Evolutionary conservation across 1,284 basidiomycete genomes (phyloP).

Genomic region (Leccinum subfulvum): DNA sequence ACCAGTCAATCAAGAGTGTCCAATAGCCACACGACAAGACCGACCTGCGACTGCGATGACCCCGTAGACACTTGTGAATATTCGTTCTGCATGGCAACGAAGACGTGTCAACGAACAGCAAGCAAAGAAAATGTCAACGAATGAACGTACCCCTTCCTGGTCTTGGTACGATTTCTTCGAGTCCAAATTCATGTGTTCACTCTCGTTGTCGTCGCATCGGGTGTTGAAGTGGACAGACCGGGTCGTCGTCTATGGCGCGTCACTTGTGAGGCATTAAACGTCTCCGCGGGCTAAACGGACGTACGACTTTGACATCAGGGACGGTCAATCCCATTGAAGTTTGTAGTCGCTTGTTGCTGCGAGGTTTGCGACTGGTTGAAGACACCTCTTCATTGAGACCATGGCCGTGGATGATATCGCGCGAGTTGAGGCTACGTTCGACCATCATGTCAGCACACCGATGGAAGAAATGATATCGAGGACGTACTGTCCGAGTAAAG

Average conservation of each 20-base stretch:
- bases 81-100: conserved; percentile 8
- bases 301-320: conserved; percentile 20
- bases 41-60: conserved; percentile 26
- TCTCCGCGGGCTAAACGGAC: neutral
- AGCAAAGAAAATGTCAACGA: neutral
- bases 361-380: conserved; percentile 2
- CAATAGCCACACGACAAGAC: neutral
- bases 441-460: conserved; percentile 5
- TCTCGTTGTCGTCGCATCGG: conserved; percentile 6
- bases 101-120: conserved; percentile 1
- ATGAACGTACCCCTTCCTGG: conserved; percentile 11
- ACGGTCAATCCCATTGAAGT: conserved; percentile 19
- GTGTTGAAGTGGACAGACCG: conserved; percentile 20
- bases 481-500: conserved; percentile 30
- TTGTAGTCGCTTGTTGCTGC: conserved; percentile 1
- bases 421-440: conserved; percentile 35
- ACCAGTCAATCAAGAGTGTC: neutral
- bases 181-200: conserved; percentile 15
- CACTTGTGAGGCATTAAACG: neutral
- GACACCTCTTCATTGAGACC: conserved; percentile 40
- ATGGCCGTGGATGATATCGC: conserved; percentile 30
- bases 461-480: neutral
- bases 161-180: conserved; percentile 21
- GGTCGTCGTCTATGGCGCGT: conserved; percentile 10
- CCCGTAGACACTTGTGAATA: conserved; percentile 21